These are phyloP conservation scores for Alisma plantagoaquatica DNA, from an alignment of 106 monocot species.

Conservation along the genomic window DNA sequence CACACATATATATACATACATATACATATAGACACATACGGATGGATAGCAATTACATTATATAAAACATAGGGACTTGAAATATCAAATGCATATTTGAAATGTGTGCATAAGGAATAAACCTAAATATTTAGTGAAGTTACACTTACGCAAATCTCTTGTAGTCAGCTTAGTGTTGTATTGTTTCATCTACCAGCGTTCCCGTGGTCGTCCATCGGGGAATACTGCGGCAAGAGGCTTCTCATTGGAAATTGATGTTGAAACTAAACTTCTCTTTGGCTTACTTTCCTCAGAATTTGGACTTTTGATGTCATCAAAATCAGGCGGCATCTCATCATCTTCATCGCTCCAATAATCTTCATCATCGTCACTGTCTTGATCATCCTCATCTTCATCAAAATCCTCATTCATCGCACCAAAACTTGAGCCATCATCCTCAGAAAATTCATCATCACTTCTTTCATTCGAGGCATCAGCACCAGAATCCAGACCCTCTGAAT, in stretches of 20 bases:
- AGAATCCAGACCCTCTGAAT: slow-evolving; percentile 6
- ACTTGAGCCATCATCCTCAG: slow-evolving; percentile 46
- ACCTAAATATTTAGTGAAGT: too few relatives aligned
- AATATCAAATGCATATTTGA: too few relatives aligned
- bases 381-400: slow-evolving; percentile 28
- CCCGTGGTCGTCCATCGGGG: slow-evolving; percentile 78
- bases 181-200: slow-evolving; percentile 44
- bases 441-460: slow-evolving; percentile 29
- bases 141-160: too few relatives aligned
- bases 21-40: too few relatives aligned
- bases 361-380: slow-evolving; percentile 27
- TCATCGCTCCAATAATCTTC: slow-evolving; percentile 54
- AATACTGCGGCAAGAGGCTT: slow-evolving; percentile 44
- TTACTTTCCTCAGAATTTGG: slow-evolving; percentile 23
- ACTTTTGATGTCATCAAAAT: slow-evolving; percentile 41
- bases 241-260: slow-evolving; percentile 14
- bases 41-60: too few relatives aligned
- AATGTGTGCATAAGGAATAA: too few relatives aligned
- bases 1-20: too few relatives aligned
- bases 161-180: too few relatives aligned
- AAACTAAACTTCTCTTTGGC: slow-evolving; percentile 4
- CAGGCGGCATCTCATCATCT: slow-evolving; percentile 50
- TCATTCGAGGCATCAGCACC: slow-evolving; percentile 8
- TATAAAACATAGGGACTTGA: too few relatives aligned
- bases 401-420: slow-evolving; percentile 22